Evolutionary conservation across 2,329 filamentous ascomycete species (phyloP).

Genomic region (Paecilomyces dactylethromorphus): DNA sequence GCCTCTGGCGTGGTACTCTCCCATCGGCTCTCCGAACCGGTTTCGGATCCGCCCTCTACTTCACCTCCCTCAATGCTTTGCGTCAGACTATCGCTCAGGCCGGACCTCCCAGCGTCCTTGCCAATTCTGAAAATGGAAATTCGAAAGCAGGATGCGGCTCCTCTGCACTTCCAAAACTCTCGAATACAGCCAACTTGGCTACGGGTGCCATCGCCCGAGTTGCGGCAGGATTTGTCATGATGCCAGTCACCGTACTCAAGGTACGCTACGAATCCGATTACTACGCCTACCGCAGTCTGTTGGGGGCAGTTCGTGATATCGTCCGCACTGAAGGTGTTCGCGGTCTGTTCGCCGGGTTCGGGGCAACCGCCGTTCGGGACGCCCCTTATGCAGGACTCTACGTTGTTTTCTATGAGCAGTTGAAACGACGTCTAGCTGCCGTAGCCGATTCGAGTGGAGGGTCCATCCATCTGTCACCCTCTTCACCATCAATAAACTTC

Average conservation of each 20-base stretch:
- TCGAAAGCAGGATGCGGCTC: conserved; percentile 38
- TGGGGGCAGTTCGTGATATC: conserved; percentile 68
- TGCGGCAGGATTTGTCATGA: conserved; percentile 81
- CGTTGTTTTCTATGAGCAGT: conserved; percentile 79
- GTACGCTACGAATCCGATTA: conserved; percentile 88
- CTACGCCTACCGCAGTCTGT: conserved; percentile 74
- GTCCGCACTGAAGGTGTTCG: conserved; percentile 63
- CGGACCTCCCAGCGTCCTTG: conserved; percentile 34
- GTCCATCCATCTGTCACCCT: conserved; percentile 15
- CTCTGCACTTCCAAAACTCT: conserved; percentile 73
- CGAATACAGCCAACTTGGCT: conserved; percentile 75
- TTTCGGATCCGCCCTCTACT: conserved; percentile 89
- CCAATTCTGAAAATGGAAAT: conserved; percentile 19
- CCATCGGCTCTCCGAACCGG: conserved; percentile 92
- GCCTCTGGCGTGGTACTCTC: conserved; percentile 86
- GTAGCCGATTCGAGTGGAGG: conserved; percentile 13
- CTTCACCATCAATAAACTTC: conserved; percentile 66
- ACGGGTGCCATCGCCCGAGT: conserved; percentile 80
- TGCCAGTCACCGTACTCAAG: conserved; percentile 95
- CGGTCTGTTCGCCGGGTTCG: conserved; percentile 90
- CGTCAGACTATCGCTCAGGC: conserved; percentile 57
- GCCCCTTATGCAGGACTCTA: conserved; percentile 96
- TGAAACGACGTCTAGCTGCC: conserved; percentile 28
- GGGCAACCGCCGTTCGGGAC: conserved; percentile 85
- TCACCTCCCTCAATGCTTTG: conserved; percentile 77